phyloP scores from a whole-genome alignment of 2,329 filamentous ascomycete species.

The Diaporthe humulicola region DNA sequence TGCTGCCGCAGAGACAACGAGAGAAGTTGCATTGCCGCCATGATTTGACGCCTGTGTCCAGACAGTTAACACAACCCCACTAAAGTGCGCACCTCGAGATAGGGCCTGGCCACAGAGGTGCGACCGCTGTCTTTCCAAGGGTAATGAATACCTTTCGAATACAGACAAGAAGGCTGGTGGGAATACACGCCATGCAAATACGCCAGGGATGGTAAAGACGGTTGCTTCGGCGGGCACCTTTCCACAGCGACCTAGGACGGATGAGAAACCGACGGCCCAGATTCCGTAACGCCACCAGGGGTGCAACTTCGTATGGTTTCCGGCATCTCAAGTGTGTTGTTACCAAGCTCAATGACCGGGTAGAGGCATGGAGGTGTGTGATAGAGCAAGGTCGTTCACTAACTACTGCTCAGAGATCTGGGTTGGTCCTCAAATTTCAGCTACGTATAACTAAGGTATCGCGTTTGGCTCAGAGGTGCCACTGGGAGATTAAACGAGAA shows the following conservation, averaged over 20 bases:
- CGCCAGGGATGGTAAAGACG: not conserved
- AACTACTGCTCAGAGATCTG: not conserved
- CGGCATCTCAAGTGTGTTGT: too few species aligned
- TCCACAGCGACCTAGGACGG: too few species aligned
- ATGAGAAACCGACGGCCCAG: not conserved
- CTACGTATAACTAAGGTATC: too few species aligned
- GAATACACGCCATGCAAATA: not conserved
- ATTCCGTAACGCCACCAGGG: too few species aligned
- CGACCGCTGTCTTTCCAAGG: not conserved
- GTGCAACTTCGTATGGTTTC: too few species aligned
- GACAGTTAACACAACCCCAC: too few species aligned
- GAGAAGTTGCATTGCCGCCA: not conserved
- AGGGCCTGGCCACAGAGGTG: not conserved
- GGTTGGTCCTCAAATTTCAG: not conserved
- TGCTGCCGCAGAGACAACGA: slow-evolving; percentile 1
- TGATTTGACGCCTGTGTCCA: not conserved
- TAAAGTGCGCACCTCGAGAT: not conserved
- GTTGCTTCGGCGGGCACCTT: not conserved
- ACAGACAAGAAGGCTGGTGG: not conserved
- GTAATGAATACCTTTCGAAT: not conserved
- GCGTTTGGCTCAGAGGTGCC: not conserved
- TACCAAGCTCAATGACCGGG: too few species aligned
- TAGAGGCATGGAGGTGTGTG: too few species aligned
- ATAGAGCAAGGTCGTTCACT: not conserved
- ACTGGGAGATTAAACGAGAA: not conserved